These are phyloP conservation scores for Volvox africanus DNA, from an alignment of 139 green algal genomes.

Conservation along the genomic window DNA sequence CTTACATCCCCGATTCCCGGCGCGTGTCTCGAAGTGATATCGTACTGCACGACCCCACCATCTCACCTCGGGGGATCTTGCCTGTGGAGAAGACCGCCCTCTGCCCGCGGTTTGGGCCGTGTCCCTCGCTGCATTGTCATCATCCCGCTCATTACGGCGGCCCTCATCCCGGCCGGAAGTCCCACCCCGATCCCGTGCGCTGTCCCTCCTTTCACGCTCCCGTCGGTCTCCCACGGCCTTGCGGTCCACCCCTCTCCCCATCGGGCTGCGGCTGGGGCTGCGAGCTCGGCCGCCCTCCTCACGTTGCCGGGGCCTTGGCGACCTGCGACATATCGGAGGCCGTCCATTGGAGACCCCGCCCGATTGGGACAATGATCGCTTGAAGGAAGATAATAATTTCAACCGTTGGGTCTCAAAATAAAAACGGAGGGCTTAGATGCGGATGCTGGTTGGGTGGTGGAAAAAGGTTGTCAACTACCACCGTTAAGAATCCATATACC, in stretches of 20 bases:
- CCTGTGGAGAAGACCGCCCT: background rate
- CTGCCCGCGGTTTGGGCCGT: background rate
- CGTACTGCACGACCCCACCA: too few relatives aligned
- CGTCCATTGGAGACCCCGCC: too few relatives aligned
- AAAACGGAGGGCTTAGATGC: too few relatives aligned
- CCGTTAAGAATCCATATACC: too few relatives aligned
- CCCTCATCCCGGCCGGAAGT: background rate
- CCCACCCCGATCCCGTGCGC: background rate
- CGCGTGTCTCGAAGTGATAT: too few relatives aligned
- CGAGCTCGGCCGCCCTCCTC: background rate
- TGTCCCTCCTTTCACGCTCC: background rate
- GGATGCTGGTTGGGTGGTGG: too few relatives aligned
- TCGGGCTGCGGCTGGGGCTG: background rate
- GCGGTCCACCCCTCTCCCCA: background rate
- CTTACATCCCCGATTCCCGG: too few relatives aligned
- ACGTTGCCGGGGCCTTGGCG: background rate
- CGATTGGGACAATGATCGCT: too few relatives aligned
- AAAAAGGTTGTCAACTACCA: too few relatives aligned
- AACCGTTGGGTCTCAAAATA: too few relatives aligned
- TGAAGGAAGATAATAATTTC: too few relatives aligned
- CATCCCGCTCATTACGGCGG: background rate
- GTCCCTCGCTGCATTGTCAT: background rate
- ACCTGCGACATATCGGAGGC: background rate
- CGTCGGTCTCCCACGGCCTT: background rate
- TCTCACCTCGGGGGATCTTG: constrained; percentile 10